These are phyloP conservation scores for Talaromyces pinophilus DNA, from an alignment of 2,329 filamentous ascomycete species.

Conservation along the genomic window DNA sequence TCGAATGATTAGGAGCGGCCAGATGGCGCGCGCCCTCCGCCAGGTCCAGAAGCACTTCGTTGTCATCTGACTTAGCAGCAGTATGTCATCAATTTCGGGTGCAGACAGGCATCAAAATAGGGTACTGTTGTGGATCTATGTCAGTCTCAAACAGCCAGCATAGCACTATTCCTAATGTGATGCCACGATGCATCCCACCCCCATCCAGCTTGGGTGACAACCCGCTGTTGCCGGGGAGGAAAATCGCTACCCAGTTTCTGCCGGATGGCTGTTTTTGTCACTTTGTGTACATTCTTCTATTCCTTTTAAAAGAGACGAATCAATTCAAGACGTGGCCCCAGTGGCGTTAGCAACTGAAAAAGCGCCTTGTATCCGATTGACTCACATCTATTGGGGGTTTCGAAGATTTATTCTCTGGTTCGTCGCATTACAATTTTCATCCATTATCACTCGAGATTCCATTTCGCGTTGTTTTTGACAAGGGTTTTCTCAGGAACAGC, in stretches of 20 bases:
- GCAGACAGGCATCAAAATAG: constrained; percentile 3
- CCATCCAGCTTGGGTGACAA: constrained; percentile 18
- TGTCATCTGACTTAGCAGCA: constrained; percentile 4
- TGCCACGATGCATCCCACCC: constrained; percentile 15
- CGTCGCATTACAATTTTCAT: constrained; percentile 33
- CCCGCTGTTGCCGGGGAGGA: constrained; percentile 21
- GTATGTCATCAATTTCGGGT: constrained; percentile 4
- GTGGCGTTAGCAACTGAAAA: constrained; percentile 35
- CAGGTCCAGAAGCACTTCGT: constrained; percentile 1
- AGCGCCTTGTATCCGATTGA: constrained; percentile 37
- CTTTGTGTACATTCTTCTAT: constrained; percentile 9
- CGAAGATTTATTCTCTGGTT: constrained; percentile 28
- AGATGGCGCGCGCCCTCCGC: neutral
- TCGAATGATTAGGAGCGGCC: constrained; percentile 26
- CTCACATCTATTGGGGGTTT: constrained; percentile 24
- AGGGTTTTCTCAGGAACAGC: constrained; percentile 4
- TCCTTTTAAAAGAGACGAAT: constrained; percentile 28
- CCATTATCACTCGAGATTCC: constrained; percentile 31
- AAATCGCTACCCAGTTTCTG: constrained; percentile 16
- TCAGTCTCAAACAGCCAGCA: constrained; percentile 13
- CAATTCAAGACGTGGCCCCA: constrained; percentile 46
- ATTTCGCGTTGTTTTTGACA: constrained; percentile 12
- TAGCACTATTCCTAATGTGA: constrained; percentile 14
- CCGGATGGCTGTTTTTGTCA: constrained; percentile 10
- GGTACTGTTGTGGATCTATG: constrained; percentile 14